phyloP scores from a whole-genome alignment of 768 basidiomycete genomes.

The Tulasnella sp. region DNA sequence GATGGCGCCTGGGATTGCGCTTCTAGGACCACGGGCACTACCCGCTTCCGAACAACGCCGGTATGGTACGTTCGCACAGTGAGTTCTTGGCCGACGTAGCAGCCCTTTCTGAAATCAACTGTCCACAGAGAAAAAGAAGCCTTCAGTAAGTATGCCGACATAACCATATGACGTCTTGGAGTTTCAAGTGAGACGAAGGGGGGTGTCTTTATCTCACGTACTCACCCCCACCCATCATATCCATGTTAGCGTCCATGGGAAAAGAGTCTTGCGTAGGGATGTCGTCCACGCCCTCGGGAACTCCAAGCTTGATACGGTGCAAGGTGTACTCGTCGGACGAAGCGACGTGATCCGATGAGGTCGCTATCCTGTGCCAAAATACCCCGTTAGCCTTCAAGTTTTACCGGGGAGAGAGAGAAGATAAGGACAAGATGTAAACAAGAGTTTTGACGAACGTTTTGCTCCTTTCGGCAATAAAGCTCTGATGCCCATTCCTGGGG shows the following conservation, averaged over 20 bases:
- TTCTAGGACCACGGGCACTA: constrained; percentile 59
- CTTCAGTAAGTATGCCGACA: not conserved
- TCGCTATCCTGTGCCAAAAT: constrained; percentile 3
- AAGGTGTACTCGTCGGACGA: constrained; percentile 59
- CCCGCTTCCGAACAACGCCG: constrained; percentile 84
- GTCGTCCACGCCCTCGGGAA: constrained; percentile 82
- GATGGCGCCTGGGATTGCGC: constrained; percentile 5
- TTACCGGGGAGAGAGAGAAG: not conserved
- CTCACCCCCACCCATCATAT: constrained; percentile 86
- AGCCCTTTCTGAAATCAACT: constrained; percentile 97
- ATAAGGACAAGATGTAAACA: not conserved
- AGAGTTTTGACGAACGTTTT: constrained; percentile 57
- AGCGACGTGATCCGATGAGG: constrained; percentile 44
- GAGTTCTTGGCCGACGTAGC: constrained; percentile 96
- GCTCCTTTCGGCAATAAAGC: constrained; percentile 66
- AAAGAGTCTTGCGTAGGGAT: constrained; percentile 73
- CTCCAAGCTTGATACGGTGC: constrained; percentile 74
- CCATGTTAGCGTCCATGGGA: constrained; percentile 92
- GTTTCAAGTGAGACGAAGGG: not conserved
- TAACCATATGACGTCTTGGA: not conserved
- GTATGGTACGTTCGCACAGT: constrained; percentile 96
- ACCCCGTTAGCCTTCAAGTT: not conserved
- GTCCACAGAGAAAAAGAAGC: constrained; percentile 29
- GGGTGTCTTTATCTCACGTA: not conserved
- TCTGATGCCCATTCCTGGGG: constrained; percentile 73